Conservation (phyloP, 2,329 filamentous ascomycete species). For the Xylaria sp. region DNA sequence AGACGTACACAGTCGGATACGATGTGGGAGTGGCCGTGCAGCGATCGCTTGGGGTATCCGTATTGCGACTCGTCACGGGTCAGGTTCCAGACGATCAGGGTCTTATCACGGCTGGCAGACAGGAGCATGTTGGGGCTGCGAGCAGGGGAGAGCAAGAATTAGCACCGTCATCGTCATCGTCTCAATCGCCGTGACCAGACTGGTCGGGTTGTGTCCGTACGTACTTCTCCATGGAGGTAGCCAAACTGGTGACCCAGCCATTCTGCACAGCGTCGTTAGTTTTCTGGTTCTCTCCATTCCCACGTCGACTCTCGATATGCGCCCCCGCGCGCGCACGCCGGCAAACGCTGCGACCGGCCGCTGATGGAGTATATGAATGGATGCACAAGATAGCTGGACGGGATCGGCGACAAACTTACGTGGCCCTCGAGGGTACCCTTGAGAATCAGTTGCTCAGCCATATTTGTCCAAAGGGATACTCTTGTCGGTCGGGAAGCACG, state of each 20-base stretch:
- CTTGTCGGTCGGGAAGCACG: conserved; percentile 44
- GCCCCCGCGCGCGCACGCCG: conserved; percentile 14
- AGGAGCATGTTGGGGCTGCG: conserved; percentile 98
- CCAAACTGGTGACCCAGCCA: conserved; percentile 99
- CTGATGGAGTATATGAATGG: background rate
- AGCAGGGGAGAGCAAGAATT: conserved; percentile 37
- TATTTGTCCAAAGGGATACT: conserved; percentile 59
- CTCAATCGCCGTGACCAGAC: background rate
- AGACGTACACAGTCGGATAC: conserved; percentile 98
- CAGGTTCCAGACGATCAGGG: conserved; percentile 99
- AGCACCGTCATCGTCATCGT: conserved; percentile 43
- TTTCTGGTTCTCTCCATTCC: background rate
- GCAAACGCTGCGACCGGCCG: background rate
- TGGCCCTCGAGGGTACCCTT: conserved; percentile 98
- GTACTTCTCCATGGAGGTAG: conserved; percentile 99
- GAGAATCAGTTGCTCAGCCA: conserved; percentile 95
- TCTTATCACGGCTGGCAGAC: conserved; percentile 97
- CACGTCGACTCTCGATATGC: background rate
- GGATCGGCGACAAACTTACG: conserved; percentile 62
- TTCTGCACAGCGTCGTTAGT: conserved; percentile 61
- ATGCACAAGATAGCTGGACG: background rate
- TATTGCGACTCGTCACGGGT: conserved; percentile 98
- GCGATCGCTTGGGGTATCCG: conserved; percentile 98
- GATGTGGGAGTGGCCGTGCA: conserved; percentile 99
- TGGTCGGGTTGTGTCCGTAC: conserved; percentile 48